Base-by-base conservation (phyloP, 2,329 filamentous ascomycete genomes). In the Chalara sp. region DNA sequence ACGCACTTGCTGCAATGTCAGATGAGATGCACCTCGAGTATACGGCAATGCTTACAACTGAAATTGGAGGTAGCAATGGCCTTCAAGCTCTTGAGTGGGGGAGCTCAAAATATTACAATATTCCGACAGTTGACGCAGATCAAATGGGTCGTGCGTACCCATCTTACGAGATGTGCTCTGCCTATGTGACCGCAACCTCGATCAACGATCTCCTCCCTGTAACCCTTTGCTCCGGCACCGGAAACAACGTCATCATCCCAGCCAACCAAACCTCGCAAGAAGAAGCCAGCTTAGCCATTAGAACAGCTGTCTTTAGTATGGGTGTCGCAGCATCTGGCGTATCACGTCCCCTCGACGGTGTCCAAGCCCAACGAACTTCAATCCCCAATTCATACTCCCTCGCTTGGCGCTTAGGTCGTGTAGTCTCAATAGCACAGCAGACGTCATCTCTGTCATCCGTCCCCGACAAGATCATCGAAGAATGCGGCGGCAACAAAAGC, bases 401-500 rank as follows among this genome's bases (percentile, higher is more conserved):
- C 1, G 69, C 72, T 0, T 74, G 71, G 72, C 61, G 71, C 21
- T 82, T 85, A 32, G 81, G 81, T 0, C 69, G 81, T 6, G 79
- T 76, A 8, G 77, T 84, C 30, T 74, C 72, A 8, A 65, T 66
- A 40, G 76, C 77, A 2, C 68, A 75, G 30, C 65, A 66, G 29
- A 68, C 67, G 6, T 81, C 79, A 51, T 72, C 71, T 5, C 64
- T 81, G 1, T 74, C 76, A 12, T 72, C 65, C 10, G 76, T 83
- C 2, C 78, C 78, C 1, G 76, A 83, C 63, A 70, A 70, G 2
- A 82, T 84, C 53, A 72, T 84, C 12, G 70, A 75, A 0, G 79
- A 81, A 61, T 78, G 76, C 32, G 80, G 80, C 5, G 80, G 80
- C 0, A 58, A 67, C 0, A 68, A 68, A 5, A 72, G 74, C 0